Evolutionary conservation across 108 stramenopile species (phyloP).

Genomic region (Discostella pseudostelligera): DNA sequence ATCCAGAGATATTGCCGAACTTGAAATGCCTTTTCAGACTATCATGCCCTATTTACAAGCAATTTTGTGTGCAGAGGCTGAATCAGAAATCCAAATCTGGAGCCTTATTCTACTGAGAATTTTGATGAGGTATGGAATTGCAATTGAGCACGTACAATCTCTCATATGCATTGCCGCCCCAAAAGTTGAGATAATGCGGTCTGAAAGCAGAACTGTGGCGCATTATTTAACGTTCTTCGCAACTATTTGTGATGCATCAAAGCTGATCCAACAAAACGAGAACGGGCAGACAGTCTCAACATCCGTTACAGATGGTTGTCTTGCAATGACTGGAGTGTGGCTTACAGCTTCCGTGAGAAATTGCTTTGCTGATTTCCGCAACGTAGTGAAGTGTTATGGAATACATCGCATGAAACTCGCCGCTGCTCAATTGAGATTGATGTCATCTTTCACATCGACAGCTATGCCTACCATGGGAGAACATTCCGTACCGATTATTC

Average conservation of each 20-base stretch:
- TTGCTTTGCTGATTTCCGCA: constrained; percentile 20
- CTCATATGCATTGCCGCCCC: constrained; percentile 53
- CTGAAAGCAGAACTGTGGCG: constrained; percentile 45
- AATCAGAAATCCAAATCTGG: constrained; percentile 51
- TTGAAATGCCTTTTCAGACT: constrained; percentile 31
- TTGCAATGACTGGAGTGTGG: constrained; percentile 47
- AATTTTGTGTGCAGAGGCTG: constrained; percentile 31
- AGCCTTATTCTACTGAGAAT: constrained; percentile 68
- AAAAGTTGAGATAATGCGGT: constrained; percentile 23
- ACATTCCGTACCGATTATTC: constrained; percentile 26
- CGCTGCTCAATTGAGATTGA: constrained; percentile 34
- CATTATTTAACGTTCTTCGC: constrained; percentile 55
- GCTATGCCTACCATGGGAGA: constrained; percentile 30
- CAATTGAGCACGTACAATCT: constrained; percentile 46
- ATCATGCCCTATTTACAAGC: constrained; percentile 40
- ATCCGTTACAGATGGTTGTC: constrained; percentile 3
- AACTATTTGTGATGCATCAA: constrained; percentile 32
- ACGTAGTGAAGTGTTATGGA: neutral
- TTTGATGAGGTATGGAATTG: constrained; percentile 73
- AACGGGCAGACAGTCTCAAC: constrained; percentile 1
- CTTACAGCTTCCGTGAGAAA: constrained; percentile 31
- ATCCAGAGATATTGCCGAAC: constrained; percentile 69
- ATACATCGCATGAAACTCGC: constrained; percentile 22
- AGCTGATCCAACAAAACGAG: constrained; percentile 1
- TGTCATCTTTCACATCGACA: constrained; percentile 39